Base-by-base conservation (phyloP, 345 rosid genomes). In the Reutealis trisperma region DNA sequence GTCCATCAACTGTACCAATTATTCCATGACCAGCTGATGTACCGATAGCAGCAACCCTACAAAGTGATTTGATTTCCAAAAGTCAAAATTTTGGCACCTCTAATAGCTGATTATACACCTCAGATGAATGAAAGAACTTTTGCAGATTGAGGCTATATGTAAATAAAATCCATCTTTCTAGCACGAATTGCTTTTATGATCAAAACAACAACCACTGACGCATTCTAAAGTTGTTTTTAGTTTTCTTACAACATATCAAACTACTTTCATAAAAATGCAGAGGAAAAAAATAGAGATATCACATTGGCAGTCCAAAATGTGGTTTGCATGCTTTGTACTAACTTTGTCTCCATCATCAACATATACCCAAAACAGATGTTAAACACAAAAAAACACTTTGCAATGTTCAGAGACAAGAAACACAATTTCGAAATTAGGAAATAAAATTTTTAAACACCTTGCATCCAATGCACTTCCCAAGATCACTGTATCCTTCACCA, bases 1-100 rank as follows among this genome's bases (percentile, higher is more conserved):
- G 75, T 62, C 98, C 99, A 55, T 92, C 96, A 32, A 63, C 9
- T 67, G 98, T 95, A 51, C 92, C 97, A 37, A 87, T 76, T 82
- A 95, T 85, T 78, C 99, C 99, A 55, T 84, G 77, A 74, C 92
- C 92, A 79, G 80, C 73, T 71, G 81, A 77, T 72, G 89, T 78
- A 37, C 88, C 88, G 4, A 78, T 73, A n/a, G 84, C 91, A 81
- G 79, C 75, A 66, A 88, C 88, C 87, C 97, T 93, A 91, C 86
- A 77, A 34, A 83, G 21, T 71, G 54, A 79, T 49, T 71, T 70
- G 51, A 47, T 47, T 9, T 47, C 77, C 27, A 62, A 15, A 15
- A 42, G 57, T 79, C 37, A 75, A 51, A 61, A 63, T 66, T 55
- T 12, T 16, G 37, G 62, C 41, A 74, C 51, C 30, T 65, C 16